phyloP scores from a whole-genome alignment of 176 grass and related monocot species.

The Calamus simplicifolius region DNA sequence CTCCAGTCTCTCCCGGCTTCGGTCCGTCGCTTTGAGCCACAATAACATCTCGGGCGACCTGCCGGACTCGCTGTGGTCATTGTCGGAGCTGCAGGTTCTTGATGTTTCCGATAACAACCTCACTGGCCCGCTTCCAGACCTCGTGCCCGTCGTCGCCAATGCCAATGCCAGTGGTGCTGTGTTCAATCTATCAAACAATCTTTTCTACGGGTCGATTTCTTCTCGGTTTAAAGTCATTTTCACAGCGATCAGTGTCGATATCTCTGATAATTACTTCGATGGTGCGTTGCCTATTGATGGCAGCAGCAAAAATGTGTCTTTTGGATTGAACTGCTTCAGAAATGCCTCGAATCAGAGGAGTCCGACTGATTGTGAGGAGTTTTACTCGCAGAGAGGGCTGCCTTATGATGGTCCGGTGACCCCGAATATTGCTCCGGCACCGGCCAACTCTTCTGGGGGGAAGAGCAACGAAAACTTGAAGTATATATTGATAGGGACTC shows the following conservation, averaged over 20 bases:
- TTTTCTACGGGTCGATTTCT: slow-evolving; percentile 50
- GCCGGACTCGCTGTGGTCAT: slow-evolving; percentile 50
- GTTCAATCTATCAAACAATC: slow-evolving; percentile 68
- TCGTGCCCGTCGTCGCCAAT: slow-evolving; percentile 25
- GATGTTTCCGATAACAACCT: slow-evolving; percentile 65
- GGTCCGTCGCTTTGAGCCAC: slow-evolving; percentile 23
- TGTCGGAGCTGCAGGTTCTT: slow-evolving; percentile 39
- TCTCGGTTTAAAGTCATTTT: slow-evolving; percentile 42
- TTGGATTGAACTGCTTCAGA: slow-evolving; percentile 58
- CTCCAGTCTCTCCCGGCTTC: slow-evolving; percentile 2
- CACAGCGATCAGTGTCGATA: slow-evolving; percentile 24
- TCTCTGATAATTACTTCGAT: slow-evolving; percentile 80
- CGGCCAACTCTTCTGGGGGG: slow-evolving; percentile 13
- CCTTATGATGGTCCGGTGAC: slow-evolving; percentile 28
- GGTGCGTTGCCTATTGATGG: slow-evolving; percentile 26
- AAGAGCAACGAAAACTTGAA: slow-evolving; percentile 46
- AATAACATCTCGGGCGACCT: slow-evolving; percentile 58
- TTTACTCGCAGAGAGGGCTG: slow-evolving; percentile 47
- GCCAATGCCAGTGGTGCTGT: slow-evolving; percentile 7
- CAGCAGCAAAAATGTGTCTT: slow-evolving; percentile 28
- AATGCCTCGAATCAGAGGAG: slow-evolving; percentile 44
- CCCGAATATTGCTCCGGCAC: slow-evolving; percentile 6
- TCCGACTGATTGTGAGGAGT: slow-evolving; percentile 38
- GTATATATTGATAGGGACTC: slow-evolving; percentile 78
- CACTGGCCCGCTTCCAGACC: slow-evolving; percentile 47